Base-by-base conservation (phyloP, 768 basidiomycete species). In the Chalciporus piperatus region DNA sequence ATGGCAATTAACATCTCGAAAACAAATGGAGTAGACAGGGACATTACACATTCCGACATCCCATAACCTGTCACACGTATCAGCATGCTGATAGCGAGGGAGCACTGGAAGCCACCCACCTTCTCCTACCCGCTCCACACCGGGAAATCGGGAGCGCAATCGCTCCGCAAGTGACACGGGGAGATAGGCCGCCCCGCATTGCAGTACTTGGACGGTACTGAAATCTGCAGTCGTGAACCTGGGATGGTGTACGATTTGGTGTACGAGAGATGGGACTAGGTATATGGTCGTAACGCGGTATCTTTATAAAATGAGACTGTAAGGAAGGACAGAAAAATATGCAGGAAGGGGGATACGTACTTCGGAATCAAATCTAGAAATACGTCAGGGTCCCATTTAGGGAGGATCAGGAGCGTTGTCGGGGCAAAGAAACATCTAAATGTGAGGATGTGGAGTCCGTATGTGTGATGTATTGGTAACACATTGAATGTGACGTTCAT, bases 401-500 rank as follows among this genome's bases (percentile, higher is more conserved):
- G 73, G n/a, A 89, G 62, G 39, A 89, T 64, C 11, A 88, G 66
- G 3, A 75, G 45, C 0, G 85, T 84, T 9, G 55, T 50, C 0
- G 78, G 83, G 1, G 58, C 17, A 13, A 80, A 57, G 44, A 82
- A 76, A 0, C 72, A 55, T 19, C 79, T 77, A 62, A 89, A 76
- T 10, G 70, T 65, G 52, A 76, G 74, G 1, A 68, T 47, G 49
- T 85, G 77, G n/a, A 87, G 70, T 27, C 76, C 89, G 57, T 81
- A 87, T 1, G 75, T 69, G 55, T 91, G 89, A 56, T 87, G 81
- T 35, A 89, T 71, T 0, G 89, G 89, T 1, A 91, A 67, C 52
- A 83, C 81, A 0, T 74, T 82, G 41, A 90, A 74, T 1, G 57
- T 56, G 6, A 82, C 65, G 3, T 82, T 78, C 4, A 75, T 62